Conservation (phyloP, 2,329 filamentous ascomycete genomes). For the Cadophora gregata region DNA sequence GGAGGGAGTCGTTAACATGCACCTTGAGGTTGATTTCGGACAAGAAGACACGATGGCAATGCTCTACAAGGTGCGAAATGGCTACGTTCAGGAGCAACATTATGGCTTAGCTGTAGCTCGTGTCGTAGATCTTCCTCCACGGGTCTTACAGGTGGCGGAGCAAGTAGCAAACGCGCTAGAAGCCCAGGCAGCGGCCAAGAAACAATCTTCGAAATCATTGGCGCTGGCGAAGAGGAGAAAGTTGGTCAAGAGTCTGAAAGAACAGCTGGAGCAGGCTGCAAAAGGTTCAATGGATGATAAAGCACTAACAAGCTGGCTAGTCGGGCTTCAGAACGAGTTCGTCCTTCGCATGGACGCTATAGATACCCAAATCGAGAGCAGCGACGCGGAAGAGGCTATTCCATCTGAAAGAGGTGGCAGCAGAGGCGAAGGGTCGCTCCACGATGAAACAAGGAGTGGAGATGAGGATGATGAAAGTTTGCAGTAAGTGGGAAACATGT, state of each 20-base stretch:
- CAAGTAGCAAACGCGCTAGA: conserved; percentile 68
- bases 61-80: conserved; percentile 82
- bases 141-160: conserved; percentile 72
- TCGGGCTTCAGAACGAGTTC: conserved; percentile 76
- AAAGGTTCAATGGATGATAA: conserved; percentile 69
- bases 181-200: conserved; percentile 60
- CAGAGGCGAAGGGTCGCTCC: neutral
- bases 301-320: conserved; percentile 67
- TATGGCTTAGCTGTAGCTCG: conserved; percentile 87
- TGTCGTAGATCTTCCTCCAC: conserved; percentile 72
- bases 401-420: neutral
- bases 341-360: conserved; percentile 70
- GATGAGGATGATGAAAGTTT: neutral
- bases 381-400: conserved; percentile 24
- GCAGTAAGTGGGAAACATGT: neutral
- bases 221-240: conserved; percentile 70
- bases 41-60: conserved; percentile 73
- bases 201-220: conserved; percentile 62
- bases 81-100: conserved; percentile 71
- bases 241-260: conserved; percentile 73
- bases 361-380: conserved; percentile 48
- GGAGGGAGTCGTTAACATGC: conserved; percentile 80
- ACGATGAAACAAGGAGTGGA: neutral
- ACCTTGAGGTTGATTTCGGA: conserved; percentile 74
- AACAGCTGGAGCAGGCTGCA: conserved; percentile 72